A percentile compares a stretch with the other conserved stretches of the same genome.
Evolutionary conservation across 2,329 filamentous ascomycete species (phyloP).

Genomic region (Epichloe aotearoae): DNA sequence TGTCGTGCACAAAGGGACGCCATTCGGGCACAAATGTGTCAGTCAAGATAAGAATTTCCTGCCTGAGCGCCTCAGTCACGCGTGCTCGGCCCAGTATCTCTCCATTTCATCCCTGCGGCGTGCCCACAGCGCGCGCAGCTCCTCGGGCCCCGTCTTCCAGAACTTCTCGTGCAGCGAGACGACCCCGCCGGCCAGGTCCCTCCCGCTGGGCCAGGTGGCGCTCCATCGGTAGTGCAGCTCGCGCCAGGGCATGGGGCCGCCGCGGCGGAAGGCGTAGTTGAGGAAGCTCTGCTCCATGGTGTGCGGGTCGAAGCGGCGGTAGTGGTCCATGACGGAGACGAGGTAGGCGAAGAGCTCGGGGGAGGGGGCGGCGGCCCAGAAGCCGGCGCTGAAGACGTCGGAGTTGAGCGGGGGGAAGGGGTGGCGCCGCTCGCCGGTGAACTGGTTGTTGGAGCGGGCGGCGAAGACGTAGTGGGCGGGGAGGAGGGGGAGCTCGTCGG

Average conservation of each 20-base stretch:
- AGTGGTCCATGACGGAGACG: no score
- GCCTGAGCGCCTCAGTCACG: no score
- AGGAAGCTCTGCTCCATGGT: conserved; percentile 29
- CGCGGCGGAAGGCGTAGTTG: conserved; percentile 28
- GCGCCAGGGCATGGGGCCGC: conserved; percentile 29
- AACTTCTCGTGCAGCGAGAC: conserved; percentile 25
- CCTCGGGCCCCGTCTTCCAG: conserved; percentile 14
- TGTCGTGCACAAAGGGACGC: no score
- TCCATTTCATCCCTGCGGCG: background rate
- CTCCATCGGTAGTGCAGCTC: conserved; percentile 25
- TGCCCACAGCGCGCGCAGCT: conserved; percentile 3
- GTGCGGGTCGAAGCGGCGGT: background rate
- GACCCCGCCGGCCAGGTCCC: conserved; percentile 20
- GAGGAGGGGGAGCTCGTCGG: conserved; percentile 15
- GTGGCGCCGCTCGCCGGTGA: conserved; percentile 18
- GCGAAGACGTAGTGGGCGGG: conserved; percentile 19
- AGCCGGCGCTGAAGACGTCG: conserved; percentile 24
- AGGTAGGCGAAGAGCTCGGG: conserved; percentile 24
- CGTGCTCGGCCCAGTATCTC: background rate
- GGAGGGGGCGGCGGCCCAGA: conserved; percentile 27
- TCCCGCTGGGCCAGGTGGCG: conserved; percentile 22
- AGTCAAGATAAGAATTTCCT: background rate
- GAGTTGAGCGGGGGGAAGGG: conserved; percentile 16
- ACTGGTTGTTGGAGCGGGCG: conserved; percentile 19
- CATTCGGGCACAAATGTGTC: no score